phyloP scores from a whole-genome alignment of 305 asterid species.

The Fraxinus floribunda region DNA sequence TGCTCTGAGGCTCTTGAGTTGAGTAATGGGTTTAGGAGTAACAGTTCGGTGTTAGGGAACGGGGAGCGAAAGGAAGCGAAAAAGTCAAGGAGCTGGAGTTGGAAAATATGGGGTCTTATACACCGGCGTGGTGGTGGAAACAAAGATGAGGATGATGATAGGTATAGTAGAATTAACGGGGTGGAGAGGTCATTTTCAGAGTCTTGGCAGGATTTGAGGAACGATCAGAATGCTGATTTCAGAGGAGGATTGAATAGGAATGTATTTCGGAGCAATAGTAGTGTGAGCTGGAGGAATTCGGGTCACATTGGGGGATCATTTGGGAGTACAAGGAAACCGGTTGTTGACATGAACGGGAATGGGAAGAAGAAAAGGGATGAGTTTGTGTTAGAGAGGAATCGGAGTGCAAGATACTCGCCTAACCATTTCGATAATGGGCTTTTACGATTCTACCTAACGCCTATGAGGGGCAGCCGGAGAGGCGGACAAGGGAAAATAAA shows the following conservation, averaged over 20 bases:
- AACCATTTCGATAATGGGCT: constrained; percentile 74
- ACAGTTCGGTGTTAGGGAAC: constrained; percentile 45
- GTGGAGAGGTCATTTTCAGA: constrained; percentile 80
- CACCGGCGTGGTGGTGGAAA: constrained; percentile 52
- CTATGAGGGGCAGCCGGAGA: constrained; percentile 71
- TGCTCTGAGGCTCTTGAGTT: constrained; percentile 72
- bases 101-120: constrained; percentile 75
- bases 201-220: constrained; percentile 74
- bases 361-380: constrained; percentile 65
- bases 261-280: constrained; percentile 70
- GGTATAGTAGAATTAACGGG: constrained; percentile 63
- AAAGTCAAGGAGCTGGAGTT: constrained; percentile 79
- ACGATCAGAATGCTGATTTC: constrained; percentile 41
- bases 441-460: constrained; percentile 79
- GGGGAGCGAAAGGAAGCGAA: constrained; percentile 66
- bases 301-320: constrained; percentile 51
- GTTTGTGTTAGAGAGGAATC: constrained; percentile 73
- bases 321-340: constrained; percentile 55
- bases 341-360: constrained; percentile 46
- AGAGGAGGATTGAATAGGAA: constrained; percentile 49
- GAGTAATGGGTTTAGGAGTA: constrained; percentile 59
- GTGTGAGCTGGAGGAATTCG: constrained; percentile 79
- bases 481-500: constrained; percentile 52
- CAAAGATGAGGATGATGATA: constrained; percentile 62
- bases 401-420: constrained; percentile 80